Base-by-base conservation (phyloP, 257 asterid genomes). In the Buddleja alternifolia region DNA sequence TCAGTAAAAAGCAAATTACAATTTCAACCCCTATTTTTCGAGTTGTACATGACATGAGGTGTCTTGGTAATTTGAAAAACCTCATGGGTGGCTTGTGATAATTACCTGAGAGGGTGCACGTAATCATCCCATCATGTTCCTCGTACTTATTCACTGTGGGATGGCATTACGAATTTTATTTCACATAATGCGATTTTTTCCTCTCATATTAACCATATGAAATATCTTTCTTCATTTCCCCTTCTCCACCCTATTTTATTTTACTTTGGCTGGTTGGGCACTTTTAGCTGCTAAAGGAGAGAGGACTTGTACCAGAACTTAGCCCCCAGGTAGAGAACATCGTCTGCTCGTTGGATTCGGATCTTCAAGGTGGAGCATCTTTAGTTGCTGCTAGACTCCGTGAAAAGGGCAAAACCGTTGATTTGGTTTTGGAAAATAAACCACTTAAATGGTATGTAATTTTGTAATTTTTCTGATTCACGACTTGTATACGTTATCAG, bases 231-330 rank as follows among this genome's bases (percentile, higher is more conserved):
- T 67, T 51, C 53, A 67, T 56, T 62, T 60, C 42, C 40, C 32
- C 25, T 8, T 61, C 50, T 40, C 65, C 63, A 58, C 36, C 70
- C 29, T 59, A 56, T 10, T n/a, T 32, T 5, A 6, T 29, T 42
- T 39, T 55, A 7, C 34, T 24, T 62, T 32, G 19, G 56, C 40
- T 25, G 56, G 63, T 63, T 57, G n/a, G n/a, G n/a, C n/a, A n/a
- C n/a, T 67, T 82, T 60, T 70, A 93, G 99, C 88, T 91, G 78
- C 92, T 94, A 45, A 94, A 89, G 82, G 99, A 94, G 74, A 90
- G 82, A 71, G 88, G 91, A 25, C 92, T 90, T 70, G 57, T 90
- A 46, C 97, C 99, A 17, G 89, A 90, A 80, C 83, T 93, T 25
- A 65, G 74, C 73, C 88, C 74, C 67, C 85, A 82, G 64, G 81